A percentile compares a stretch with the other conserved stretches of the same genome.
Evolutionary conservation across 179 eudicot genomes (phyloP).

Genomic region (Amaranthus tricolor): DNA sequence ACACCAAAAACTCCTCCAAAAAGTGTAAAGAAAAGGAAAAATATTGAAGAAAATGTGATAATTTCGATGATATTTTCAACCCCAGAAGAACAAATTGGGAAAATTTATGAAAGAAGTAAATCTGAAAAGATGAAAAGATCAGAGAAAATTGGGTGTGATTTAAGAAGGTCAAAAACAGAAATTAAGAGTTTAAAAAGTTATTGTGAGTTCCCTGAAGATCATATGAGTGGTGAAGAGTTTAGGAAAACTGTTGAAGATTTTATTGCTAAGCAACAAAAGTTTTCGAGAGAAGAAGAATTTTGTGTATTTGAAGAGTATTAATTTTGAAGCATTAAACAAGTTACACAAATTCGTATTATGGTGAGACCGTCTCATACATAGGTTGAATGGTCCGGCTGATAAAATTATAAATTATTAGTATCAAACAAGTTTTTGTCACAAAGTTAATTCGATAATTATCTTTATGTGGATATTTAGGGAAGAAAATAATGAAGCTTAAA

Average conservation of each 20-base stretch:
- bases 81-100: slow-evolving; percentile 23
- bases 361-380: no score
- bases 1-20: slow-evolving; percentile 5
- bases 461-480: no score
- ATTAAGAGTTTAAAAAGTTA: slow-evolving; percentile 22
- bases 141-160: slow-evolving; percentile 21
- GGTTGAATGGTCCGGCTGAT: no score
- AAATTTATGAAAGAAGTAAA: slow-evolving; percentile 48
- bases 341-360: no score
- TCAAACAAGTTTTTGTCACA: no score
- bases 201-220: slow-evolving; percentile 45
- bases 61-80: slow-evolving; percentile 26
- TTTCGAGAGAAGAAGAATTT: slow-evolving; percentile 58
- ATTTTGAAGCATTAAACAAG: neutral
- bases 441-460: no score
- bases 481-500: no score
- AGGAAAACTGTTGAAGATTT: slow-evolving; percentile 72
- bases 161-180: slow-evolving; percentile 60
- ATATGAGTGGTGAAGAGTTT: slow-evolving; percentile 81
- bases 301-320: slow-evolving; percentile 12
- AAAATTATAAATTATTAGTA: no score
- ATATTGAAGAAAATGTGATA: slow-evolving; percentile 19
- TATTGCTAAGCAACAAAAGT: slow-evolving; percentile 82
- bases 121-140: slow-evolving; percentile 46
- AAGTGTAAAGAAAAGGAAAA: slow-evolving; percentile 10